These are phyloP conservation scores for Aspergillus awamori DNA, from an alignment of 2,329 filamentous ascomycete genomes.

Conservation along the genomic window DNA sequence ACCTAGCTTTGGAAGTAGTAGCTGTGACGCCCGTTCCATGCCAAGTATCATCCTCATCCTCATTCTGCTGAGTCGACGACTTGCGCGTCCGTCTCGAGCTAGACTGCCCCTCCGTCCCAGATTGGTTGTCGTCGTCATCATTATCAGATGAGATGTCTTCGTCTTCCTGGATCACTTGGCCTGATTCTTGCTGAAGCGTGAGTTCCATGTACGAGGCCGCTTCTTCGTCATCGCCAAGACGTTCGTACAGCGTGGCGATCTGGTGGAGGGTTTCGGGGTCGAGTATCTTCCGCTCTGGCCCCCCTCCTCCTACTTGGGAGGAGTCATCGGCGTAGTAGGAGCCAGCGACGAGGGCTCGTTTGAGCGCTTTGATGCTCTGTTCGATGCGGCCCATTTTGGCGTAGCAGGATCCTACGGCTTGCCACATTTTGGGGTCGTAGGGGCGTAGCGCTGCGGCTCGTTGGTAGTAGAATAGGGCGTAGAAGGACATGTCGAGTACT, in stretches of 20 bases:
- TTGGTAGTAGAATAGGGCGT: constrained; percentile 97
- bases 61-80: constrained; percentile 40
- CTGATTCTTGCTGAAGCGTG: constrained; percentile 88
- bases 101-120: constrained; percentile 39
- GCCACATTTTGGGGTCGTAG: constrained; percentile 99
- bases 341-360: constrained; percentile 85
- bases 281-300: constrained; percentile 58
- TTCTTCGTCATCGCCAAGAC: constrained; percentile 74
- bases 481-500: constrained; percentile 96
- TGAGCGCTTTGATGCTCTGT: constrained; percentile 94
- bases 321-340: constrained; percentile 68
- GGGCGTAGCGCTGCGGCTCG: constrained; percentile 89
- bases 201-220: constrained; percentile 95
- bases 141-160: constrained; percentile 39
- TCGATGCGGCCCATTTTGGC: constrained; percentile 82
- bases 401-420: constrained; percentile 88
- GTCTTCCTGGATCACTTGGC: constrained; percentile 51
- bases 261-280: constrained; percentile 90
- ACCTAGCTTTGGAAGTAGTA: constrained; percentile 85
- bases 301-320: constrained; percentile 26
- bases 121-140: constrained; percentile 34
- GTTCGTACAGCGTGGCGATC: constrained; percentile 87
- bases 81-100: constrained; percentile 49
- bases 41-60: constrained; percentile 44
- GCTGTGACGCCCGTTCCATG: constrained; percentile 80